Evolutionary conservation across 495 filamentous ascomycete species (phyloP).

Genomic region (Parmelia sp.): DNA sequence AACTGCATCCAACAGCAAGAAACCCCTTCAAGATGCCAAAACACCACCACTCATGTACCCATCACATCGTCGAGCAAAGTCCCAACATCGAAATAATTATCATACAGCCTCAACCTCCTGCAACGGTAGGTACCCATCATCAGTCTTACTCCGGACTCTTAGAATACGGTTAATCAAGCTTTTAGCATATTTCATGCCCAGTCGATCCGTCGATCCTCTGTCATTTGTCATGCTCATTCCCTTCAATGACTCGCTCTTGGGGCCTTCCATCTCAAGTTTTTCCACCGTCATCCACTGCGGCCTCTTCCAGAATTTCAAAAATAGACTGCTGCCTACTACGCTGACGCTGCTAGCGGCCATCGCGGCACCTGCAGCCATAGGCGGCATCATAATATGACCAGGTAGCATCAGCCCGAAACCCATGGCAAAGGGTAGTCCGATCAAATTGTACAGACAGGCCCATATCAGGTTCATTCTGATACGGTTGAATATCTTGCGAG

Average conservation of each 20-base stretch:
- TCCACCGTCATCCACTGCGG: conserved; percentile 84
- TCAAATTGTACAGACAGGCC: conserved; percentile 87
- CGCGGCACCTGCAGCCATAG: conserved; percentile 88
- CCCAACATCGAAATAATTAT: conserved; percentile 7
- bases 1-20: not conserved
- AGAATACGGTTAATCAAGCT: conserved; percentile 10
- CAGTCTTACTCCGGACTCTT: conserved; percentile 1
- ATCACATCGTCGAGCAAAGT: not conserved
- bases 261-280: conserved; percentile 40
- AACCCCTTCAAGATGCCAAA: conserved; percentile 1
- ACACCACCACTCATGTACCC: not conserved
- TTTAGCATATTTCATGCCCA: conserved; percentile 8
- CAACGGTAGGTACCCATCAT: conserved; percentile 27
- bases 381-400: conserved; percentile 80
- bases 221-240: conserved; percentile 23
- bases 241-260: conserved; percentile 16
- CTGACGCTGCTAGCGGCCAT: conserved; percentile 90
- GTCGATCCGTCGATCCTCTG: conserved; percentile 8
- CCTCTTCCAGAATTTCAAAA: conserved; percentile 81
- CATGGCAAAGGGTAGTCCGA: conserved; percentile 96
- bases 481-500: conserved; percentile 76
- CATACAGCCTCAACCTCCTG: conserved; percentile 25
- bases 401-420: conserved; percentile 76
- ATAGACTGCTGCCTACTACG: conserved; percentile 76
- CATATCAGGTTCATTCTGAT: conserved; percentile 92